These are phyloP conservation scores for Calonectria naviculata DNA, from an alignment of 2,329 filamentous ascomycete genomes.

Conservation along the genomic window DNA sequence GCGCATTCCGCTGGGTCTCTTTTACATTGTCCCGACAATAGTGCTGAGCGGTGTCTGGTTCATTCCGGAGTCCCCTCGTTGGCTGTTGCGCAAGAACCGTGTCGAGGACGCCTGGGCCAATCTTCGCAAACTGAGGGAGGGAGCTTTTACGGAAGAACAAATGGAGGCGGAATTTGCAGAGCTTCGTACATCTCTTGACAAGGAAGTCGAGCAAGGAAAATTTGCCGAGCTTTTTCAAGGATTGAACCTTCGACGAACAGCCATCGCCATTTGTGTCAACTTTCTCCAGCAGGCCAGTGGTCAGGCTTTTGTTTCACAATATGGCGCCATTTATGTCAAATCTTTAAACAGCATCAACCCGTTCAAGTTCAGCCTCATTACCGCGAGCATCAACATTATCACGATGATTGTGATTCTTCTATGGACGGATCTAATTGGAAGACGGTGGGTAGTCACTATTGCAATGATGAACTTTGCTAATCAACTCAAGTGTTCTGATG, in stretches of 20 bases:
- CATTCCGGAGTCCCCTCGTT: conserved; percentile 40
- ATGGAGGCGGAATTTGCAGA: conserved; percentile 30
- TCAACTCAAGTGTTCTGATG: conserved; percentile 17
- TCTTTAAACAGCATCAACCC: conserved; percentile 38
- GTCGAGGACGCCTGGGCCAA: conserved; percentile 26
- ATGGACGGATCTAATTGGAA: conserved; percentile 16
- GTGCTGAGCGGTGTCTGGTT: conserved; percentile 29
- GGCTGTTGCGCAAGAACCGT: conserved; percentile 34
- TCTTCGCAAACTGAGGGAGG: conserved; percentile 20
- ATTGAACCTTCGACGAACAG: conserved; percentile 25
- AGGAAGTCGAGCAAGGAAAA: conserved; percentile 31
- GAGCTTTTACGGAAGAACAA: conserved; percentile 27
- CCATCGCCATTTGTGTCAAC: conserved; percentile 26
- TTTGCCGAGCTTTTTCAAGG: conserved; percentile 26
- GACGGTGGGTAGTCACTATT: conserved; percentile 23
- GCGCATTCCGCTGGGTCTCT: conserved; percentile 35
- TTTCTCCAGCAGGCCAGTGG: conserved; percentile 34
- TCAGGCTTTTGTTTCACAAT: conserved; percentile 33
- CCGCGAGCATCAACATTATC: conserved; percentile 28
- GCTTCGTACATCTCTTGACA: conserved; percentile 19
- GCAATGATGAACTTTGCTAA: background rate
- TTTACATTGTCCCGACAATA: conserved; percentile 33
- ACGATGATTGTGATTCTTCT: conserved; percentile 11
- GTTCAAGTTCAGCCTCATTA: conserved; percentile 39
- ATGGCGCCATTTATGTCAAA: conserved; percentile 37